Evolutionary conservation across 352 stramenopile genomes (phyloP).

Genomic region (Pythium rishiriense): DNA sequence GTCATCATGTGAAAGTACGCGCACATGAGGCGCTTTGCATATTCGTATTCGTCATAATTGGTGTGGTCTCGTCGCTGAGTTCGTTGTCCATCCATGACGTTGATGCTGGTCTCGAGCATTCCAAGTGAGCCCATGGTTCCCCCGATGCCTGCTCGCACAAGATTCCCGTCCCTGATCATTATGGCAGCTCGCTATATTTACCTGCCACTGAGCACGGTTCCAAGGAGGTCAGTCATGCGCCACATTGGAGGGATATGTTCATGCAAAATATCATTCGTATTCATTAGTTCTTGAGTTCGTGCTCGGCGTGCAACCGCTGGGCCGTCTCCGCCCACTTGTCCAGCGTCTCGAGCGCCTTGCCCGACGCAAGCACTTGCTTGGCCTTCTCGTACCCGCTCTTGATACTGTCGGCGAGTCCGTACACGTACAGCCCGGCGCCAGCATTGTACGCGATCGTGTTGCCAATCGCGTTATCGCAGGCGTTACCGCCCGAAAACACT

Average conservation of each 20-base stretch:
- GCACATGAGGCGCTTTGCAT: conserved; percentile 57
- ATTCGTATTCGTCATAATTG: conserved; percentile 29
- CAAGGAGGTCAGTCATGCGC: too few species aligned
- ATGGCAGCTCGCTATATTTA: conserved; percentile 5
- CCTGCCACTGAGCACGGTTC: neutral
- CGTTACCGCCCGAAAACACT: conserved; percentile 79
- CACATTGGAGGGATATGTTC: neutral
- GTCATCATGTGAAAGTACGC: conserved; percentile 70
- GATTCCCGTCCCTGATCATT: neutral
- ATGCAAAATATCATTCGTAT: neutral
- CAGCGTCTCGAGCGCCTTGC: conserved; percentile 60
- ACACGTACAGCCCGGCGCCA: conserved; percentile 97
- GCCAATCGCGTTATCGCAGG: conserved; percentile 92
- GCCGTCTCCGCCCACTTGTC: conserved; percentile 66
- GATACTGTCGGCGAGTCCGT: conserved; percentile 89
- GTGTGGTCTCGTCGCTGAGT: neutral
- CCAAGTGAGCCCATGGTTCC: neutral
- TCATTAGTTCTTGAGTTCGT: conserved; percentile 4
- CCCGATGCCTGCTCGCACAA: too few species aligned
- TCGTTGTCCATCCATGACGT: neutral
- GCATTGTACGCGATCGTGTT: conserved; percentile 99
- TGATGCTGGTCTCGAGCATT: neutral
- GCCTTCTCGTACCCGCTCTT: conserved; percentile 88
- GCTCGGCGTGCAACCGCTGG: conserved; percentile 44
- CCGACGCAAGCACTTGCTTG: conserved; percentile 64